Conservation (phyloP, 2,329 filamentous ascomycete species). For the Conoideocrella luteorostrata region DNA sequence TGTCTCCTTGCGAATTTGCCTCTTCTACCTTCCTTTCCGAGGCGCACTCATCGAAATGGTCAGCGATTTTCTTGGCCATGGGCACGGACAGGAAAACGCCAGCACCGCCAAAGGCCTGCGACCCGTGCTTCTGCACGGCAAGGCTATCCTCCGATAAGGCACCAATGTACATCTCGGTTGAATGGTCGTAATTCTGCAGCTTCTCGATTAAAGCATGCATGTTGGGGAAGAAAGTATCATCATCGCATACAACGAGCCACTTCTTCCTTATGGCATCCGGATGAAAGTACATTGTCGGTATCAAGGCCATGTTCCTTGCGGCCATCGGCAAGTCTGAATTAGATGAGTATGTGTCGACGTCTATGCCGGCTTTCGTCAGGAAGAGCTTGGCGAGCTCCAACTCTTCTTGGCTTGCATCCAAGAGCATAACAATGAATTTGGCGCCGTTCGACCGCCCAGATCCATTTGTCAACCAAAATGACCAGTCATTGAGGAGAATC, state of each 20-base stretch:
- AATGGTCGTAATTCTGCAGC: conserved; percentile 45
- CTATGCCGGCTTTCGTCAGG: conserved; percentile 42
- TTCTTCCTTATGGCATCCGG: conserved; percentile 39
- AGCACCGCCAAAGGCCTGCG: conserved; percentile 57
- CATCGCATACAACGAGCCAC: conserved; percentile 57
- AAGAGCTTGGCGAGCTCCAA: conserved; percentile 38
- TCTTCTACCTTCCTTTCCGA: conserved; percentile 21
- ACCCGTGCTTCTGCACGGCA: conserved; percentile 51
- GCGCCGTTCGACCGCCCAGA: conserved; percentile 48
- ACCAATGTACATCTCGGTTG: conserved; percentile 49
- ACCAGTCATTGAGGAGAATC: conserved; percentile 49
- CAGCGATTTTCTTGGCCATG: conserved; percentile 36
- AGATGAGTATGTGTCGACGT: conserved; percentile 49
- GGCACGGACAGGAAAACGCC: conserved; percentile 54
- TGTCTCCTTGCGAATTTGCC: conserved; percentile 6
- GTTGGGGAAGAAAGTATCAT: conserved; percentile 58
- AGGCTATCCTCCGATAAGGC: conserved; percentile 55
- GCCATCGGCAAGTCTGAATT: conserved; percentile 43
- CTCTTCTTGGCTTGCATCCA: conserved; percentile 44
- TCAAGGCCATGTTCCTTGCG: conserved; percentile 47
- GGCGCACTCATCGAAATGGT: conserved; percentile 37
- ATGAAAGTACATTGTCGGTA: conserved; percentile 47
- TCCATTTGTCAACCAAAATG: conserved; percentile 52
- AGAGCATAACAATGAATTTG: conserved; percentile 45
- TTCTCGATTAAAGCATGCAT: conserved; percentile 46